Percentiles rank a stretch among this genome's conserved stretches.
These are phyloP conservation scores for Isabelozyma rhagii DNA, from an alignment of 805 yeast species.

Conservation along the genomic window DNA sequence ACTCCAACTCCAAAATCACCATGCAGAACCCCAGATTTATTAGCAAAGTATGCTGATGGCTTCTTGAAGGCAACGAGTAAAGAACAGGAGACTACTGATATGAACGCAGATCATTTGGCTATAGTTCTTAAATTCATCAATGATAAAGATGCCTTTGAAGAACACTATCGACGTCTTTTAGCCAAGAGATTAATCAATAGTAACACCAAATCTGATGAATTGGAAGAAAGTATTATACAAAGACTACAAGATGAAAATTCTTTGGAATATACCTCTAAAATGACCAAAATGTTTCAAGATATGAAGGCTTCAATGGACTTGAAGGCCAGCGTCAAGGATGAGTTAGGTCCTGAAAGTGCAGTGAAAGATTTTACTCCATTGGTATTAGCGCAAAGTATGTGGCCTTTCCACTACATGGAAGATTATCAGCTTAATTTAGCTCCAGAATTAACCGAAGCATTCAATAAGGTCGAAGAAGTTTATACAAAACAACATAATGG, in stretches of 20 bases:
- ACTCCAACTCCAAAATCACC: slow-evolving; percentile 53
- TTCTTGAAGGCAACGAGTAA: slow-evolving; percentile 74
- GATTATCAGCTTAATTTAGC: slow-evolving; percentile 58
- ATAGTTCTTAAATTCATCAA: slow-evolving; percentile 81
- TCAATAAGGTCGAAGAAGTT: slow-evolving; percentile 62
- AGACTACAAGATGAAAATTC: slow-evolving; percentile 87
- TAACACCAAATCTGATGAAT: slow-evolving; percentile 78
- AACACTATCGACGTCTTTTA: slow-evolving; percentile 81
- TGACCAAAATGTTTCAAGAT: slow-evolving; percentile 95
- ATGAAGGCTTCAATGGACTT: slow-evolving; percentile 81
- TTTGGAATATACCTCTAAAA: slow-evolving; percentile 87
- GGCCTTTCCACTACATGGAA: slow-evolving; percentile 63
- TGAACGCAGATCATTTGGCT: slow-evolving; percentile 84
- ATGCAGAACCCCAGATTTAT: slow-evolving; percentile 87
- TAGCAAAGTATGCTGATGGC: slow-evolving; percentile 86
- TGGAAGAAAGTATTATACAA: slow-evolving; percentile 82
- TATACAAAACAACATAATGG: slow-evolving; percentile 80
- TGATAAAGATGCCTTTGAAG: slow-evolving; percentile 94
- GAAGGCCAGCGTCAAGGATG: slow-evolving; percentile 53
- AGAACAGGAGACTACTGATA: slow-evolving; percentile 64
- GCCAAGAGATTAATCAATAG: slow-evolving; percentile 88
- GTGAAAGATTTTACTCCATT: slow-evolving; percentile 61
- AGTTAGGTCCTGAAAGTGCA: slow-evolving; percentile 21
- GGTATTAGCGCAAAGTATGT: slow-evolving; percentile 82
- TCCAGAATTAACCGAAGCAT: slow-evolving; percentile 57